phyloP scores from a whole-genome alignment of 2,329 filamentous ascomycete species.

The Aspergillus ustus region DNA sequence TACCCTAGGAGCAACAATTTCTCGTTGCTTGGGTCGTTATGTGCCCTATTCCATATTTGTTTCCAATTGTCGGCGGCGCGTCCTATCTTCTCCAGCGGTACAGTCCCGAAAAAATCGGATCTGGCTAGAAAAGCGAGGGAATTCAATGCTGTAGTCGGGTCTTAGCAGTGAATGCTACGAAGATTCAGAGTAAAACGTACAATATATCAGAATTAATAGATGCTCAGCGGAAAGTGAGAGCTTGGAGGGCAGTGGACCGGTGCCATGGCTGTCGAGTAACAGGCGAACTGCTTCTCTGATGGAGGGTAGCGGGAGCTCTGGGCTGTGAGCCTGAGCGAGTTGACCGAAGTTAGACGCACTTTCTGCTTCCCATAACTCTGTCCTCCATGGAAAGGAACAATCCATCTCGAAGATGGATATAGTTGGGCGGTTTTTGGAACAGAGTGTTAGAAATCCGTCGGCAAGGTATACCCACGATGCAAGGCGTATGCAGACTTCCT shows the following conservation, averaged over 20 bases:
- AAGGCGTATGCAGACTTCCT: constrained; percentile 37
- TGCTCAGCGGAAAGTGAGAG: constrained; percentile 34
- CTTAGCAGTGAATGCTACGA: background rate
- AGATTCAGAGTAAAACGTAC: constrained; percentile 17
- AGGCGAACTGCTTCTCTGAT: constrained; percentile 30
- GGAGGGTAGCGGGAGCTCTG: constrained; percentile 26
- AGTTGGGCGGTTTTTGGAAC: constrained; percentile 37
- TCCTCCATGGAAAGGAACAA: constrained; percentile 36
- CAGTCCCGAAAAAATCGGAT: constrained; percentile 31
- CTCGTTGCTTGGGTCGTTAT: constrained; percentile 22
- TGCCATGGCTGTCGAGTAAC: constrained; percentile 28
- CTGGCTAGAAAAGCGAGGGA: constrained; percentile 36
- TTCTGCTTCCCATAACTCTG: constrained; percentile 37
- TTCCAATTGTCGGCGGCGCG: constrained; percentile 35
- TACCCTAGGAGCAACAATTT: constrained; percentile 33
- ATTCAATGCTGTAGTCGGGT: constrained; percentile 27
- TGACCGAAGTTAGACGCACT: constrained; percentile 29
- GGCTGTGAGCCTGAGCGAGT: constrained; percentile 19
- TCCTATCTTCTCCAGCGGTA: constrained; percentile 32
- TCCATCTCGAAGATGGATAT: constrained; percentile 38
- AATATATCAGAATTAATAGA: constrained; percentile 37
- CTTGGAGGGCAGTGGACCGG: constrained; percentile 26
- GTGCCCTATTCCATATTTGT: constrained; percentile 31
- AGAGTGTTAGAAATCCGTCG: constrained; percentile 38
- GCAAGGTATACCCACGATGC: constrained; percentile 39